Percentiles rank a stretch among this genome's conserved stretches.
phyloP scores from a whole-genome alignment of 371 early-diverging fungal genomes.

The Blakeslea trispora region DNA sequence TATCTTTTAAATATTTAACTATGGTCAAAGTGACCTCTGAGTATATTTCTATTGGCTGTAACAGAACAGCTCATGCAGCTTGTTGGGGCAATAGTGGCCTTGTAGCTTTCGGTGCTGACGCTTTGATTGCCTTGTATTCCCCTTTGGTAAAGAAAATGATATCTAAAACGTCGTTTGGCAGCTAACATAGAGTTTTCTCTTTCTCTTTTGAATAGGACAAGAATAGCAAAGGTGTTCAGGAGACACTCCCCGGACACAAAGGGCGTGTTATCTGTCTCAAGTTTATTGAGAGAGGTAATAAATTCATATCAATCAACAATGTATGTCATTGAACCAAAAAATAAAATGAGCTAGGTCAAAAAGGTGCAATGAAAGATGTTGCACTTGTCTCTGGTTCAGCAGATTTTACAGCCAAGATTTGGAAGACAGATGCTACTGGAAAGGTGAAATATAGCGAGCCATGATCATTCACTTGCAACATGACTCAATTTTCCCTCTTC shows the following conservation, averaged over 20 bases:
- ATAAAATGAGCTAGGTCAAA: neutral
- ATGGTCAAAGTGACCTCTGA: constrained; percentile 53
- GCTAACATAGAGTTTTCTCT: neutral
- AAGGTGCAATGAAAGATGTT: constrained; percentile 56
- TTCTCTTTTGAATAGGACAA: constrained; percentile 46
- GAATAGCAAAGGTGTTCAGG: constrained; percentile 52
- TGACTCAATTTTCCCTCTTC: neutral
- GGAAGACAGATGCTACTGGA: constrained; percentile 54
- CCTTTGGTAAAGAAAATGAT: constrained; percentile 59
- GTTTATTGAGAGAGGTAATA: constrained; percentile 64
- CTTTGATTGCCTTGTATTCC: constrained; percentile 72
- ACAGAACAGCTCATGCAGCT: constrained; percentile 59
- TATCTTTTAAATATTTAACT: neutral
- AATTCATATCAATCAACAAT: no score
- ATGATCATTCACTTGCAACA: neutral
- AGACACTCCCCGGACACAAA: constrained; percentile 80
- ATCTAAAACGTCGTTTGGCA: neutral
- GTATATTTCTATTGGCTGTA: constrained; percentile 72
- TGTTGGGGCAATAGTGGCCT: constrained; percentile 68
- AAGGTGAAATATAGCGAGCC: constrained; percentile 22
- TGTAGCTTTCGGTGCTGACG: constrained; percentile 77
- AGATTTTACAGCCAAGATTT: constrained; percentile 76
- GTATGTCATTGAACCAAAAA: neutral
- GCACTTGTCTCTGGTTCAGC: constrained; percentile 84
- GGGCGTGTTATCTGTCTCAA: constrained; percentile 79